Percentiles rank a stretch among this genome's conserved stretches.
These are phyloP conservation scores for Camelina laxa DNA, from an alignment of 345 rosid species.

Conservation along the genomic window DNA sequence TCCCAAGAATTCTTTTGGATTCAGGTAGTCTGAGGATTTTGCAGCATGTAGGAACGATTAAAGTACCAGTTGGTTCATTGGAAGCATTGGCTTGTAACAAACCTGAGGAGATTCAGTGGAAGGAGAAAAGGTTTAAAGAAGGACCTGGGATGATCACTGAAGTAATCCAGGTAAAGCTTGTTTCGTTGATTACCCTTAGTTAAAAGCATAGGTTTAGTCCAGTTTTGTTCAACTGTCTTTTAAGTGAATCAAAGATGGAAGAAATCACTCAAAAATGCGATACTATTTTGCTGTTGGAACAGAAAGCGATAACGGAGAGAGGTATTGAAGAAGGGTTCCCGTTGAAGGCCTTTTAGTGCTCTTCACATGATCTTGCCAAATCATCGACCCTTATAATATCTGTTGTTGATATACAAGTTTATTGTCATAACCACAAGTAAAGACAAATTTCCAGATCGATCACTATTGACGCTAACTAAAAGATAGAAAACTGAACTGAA, in stretches of 20 bases:
- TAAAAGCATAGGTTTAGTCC: slow-evolving; percentile 14
- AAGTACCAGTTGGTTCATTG: slow-evolving; percentile 56
- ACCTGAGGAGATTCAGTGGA: slow-evolving; percentile 62
- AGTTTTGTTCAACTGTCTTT: slow-evolving; percentile 12
- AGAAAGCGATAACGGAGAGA: slow-evolving; percentile 62
- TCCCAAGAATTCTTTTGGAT: slow-evolving; percentile 14
- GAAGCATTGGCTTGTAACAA: slow-evolving; percentile 46
- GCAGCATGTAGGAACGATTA: slow-evolving; percentile 67
- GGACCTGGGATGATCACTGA: slow-evolving; percentile 67
- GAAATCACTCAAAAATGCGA: neutral
- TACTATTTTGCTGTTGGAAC: slow-evolving; percentile 22
- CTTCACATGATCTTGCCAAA: neutral
- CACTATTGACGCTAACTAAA: too few relatives aligned
- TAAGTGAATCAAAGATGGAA: slow-evolving; percentile 20
- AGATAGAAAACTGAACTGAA: too few relatives aligned
- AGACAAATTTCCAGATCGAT: too few relatives aligned
- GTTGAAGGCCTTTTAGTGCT: slow-evolving; percentile 31
- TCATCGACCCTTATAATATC: too few relatives aligned
- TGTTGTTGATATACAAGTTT: too few relatives aligned
- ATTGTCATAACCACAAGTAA: too few relatives aligned
- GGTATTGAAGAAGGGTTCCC: slow-evolving; percentile 49
- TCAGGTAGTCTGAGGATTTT: slow-evolving; percentile 77
- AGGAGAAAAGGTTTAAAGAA: slow-evolving; percentile 59
- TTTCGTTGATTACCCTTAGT: slow-evolving; percentile 2
- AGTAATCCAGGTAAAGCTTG: slow-evolving; percentile 57